Evolutionary conservation across 352 stramenopile genomes (phyloP).

Genomic region (Pythium apleroticum): DNA sequence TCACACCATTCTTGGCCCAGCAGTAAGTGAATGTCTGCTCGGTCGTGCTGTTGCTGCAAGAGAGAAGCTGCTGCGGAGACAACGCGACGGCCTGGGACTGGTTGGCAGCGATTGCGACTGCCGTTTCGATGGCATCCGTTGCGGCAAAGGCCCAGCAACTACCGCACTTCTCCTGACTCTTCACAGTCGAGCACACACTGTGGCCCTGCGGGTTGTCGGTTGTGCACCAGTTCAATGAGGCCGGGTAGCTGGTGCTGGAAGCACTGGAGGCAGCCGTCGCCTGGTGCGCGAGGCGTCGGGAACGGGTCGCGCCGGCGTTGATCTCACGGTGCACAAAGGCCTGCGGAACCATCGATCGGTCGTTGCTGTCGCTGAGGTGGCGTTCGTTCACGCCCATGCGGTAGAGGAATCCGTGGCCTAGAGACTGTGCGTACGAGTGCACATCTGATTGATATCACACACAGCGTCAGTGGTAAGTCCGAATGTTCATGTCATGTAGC

Average conservation of each 20-base stretch:
- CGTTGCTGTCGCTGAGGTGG: conserved; percentile 46
- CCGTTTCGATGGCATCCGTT: conserved; percentile 76
- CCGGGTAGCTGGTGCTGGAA: conserved; percentile 25
- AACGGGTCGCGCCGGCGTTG: conserved; percentile 27
- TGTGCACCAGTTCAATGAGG: conserved; percentile 70
- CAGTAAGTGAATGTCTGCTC: conserved; percentile 79
- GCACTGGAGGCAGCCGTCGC: conserved; percentile 27
- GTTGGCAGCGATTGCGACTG: conserved; percentile 64
- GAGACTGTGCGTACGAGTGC: conserved; percentile 47
- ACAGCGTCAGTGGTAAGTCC: background rate
- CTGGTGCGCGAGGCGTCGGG: conserved; percentile 29
- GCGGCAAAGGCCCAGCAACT: conserved; percentile 82
- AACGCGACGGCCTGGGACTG: conserved; percentile 57
- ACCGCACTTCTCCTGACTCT: conserved; percentile 81
- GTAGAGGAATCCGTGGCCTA: conserved; percentile 65
- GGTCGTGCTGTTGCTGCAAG: conserved; percentile 61
- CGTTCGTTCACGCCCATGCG: conserved; percentile 65
- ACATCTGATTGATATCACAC: conserved; percentile 41
- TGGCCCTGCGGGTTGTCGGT: conserved; percentile 58
- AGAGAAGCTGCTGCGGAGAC: conserved; percentile 78
- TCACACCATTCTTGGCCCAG: conserved; percentile 49
- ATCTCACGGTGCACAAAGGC: conserved; percentile 62
- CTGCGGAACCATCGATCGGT: conserved; percentile 48
- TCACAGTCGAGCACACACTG: conserved; percentile 73
- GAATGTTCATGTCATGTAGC: too few species aligned